Conservation (phyloP, 2,329 filamentous ascomycete species). For the Pseudomassariella vexata region DNA sequence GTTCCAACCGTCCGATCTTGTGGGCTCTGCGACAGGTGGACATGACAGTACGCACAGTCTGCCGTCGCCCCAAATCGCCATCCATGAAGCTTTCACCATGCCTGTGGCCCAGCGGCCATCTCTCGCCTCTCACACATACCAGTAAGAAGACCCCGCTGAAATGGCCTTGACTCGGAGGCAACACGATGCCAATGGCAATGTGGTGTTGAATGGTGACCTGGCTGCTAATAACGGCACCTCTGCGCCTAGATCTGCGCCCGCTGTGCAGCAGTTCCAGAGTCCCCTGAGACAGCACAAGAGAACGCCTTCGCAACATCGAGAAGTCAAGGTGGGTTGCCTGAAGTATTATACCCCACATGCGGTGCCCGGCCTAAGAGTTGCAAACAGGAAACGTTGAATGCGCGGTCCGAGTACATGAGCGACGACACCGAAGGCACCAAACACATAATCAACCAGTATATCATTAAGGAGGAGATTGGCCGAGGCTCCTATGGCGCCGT, state of each 20-base stretch:
- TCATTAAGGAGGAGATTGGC: slow-evolving; percentile 93
- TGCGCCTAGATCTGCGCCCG: slow-evolving; percentile 35
- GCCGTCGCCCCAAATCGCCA: slow-evolving; percentile 31
- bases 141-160: no score
- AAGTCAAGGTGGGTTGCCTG: slow-evolving; percentile 45
- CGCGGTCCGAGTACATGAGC: slow-evolving; percentile 77
- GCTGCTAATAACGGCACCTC: slow-evolving; percentile 11
- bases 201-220: slow-evolving; percentile 4
- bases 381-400: slow-evolving; percentile 80
- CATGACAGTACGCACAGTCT: slow-evolving; percentile 15
- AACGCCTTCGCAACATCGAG: slow-evolving; percentile 51
- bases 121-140: slow-evolving; percentile 24
- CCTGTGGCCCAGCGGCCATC: slow-evolving; percentile 19
- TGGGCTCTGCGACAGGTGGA: background rate
- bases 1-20: background rate
- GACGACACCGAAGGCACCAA: slow-evolving; percentile 80
- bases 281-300: slow-evolving; percentile 53
- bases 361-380: slow-evolving; percentile 2
- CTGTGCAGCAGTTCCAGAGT: slow-evolving; percentile 38
- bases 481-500: slow-evolving; percentile 92
- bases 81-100: slow-evolving; percentile 27
- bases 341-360: background rate
- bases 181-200: slow-evolving; percentile 4
- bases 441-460: slow-evolving; percentile 90
- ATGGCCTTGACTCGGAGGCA: no score